Evolutionary conservation across 176 grass and related monocot genomes (phyloP).

Genomic region (Bolboschoenus planiculmis): DNA sequence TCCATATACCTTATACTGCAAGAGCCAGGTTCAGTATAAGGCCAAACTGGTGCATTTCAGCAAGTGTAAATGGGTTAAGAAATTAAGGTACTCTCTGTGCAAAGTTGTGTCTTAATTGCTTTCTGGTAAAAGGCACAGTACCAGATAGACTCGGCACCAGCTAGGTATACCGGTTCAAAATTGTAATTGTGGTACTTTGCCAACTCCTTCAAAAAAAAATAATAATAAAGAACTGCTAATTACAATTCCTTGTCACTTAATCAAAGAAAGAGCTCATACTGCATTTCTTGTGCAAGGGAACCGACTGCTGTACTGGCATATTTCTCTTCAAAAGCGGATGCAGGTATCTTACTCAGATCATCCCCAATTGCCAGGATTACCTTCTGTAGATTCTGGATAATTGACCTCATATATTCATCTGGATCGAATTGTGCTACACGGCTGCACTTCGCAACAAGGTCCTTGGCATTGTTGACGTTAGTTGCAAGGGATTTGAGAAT

Average conservation of each 20-base stretch:
- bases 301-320: constrained; percentile 15
- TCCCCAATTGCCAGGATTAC: constrained; percentile 55
- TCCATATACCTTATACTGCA: neutral
- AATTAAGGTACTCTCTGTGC: neutral
- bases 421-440: constrained; percentile 27
- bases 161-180: constrained; percentile 9
- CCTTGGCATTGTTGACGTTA: constrained; percentile 68
- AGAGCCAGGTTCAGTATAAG: neutral
- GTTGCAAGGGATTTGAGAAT: constrained; percentile 46
- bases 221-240: constrained; percentile 8
- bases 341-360: constrained; percentile 54
- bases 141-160: constrained; percentile 13
- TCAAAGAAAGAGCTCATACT: neutral
- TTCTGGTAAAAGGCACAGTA: neutral
- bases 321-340: constrained; percentile 34
- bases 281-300: constrained; percentile 30
- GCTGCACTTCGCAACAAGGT: constrained; percentile 42
- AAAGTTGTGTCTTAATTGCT: no score
- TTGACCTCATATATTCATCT: constrained; percentile 44
- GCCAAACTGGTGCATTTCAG: neutral
- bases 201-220: neutral
- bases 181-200: constrained; percentile 8
- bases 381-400: constrained; percentile 47
- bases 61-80: neutral
- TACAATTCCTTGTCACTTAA: neutral